A percentile compares a stretch with the other conserved stretches of the same genome.
Evolutionary conservation across 208 protist genomes (phyloP).

Genomic region (Crithidia acanthocephali): DNA sequence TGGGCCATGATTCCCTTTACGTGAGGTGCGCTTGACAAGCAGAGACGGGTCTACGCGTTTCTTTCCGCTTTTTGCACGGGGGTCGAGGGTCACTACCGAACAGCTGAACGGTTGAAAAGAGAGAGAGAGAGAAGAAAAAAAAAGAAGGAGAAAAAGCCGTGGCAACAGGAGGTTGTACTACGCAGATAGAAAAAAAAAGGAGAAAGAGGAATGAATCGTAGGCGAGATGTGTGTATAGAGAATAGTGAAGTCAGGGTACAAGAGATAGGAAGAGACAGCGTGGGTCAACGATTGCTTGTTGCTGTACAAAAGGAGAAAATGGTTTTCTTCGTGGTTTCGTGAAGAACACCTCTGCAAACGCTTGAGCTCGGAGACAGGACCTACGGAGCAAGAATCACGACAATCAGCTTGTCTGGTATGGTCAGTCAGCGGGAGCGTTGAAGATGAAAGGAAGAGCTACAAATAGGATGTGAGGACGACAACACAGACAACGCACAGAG

Average conservation of each 20-base stretch:
- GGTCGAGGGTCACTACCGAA: too few species aligned
- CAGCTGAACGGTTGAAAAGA: neutral
- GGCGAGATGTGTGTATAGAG: too few species aligned
- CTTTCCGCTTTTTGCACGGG: neutral
- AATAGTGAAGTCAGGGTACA: too few species aligned
- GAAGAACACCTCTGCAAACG: too few species aligned
- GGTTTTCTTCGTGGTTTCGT: too few species aligned
- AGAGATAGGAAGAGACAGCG: too few species aligned
- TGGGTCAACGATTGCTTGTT: too few species aligned
- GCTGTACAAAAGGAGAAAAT: too few species aligned
- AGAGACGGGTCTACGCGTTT: neutral
- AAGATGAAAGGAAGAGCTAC: neutral
- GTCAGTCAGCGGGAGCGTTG: too few species aligned
- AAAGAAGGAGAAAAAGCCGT: conserved; percentile 1
- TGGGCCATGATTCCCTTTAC: conserved; percentile 50
- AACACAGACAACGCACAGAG: neutral
- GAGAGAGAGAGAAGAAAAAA: conserved; percentile 8
- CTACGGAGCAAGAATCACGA: too few species aligned
- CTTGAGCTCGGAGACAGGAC: too few species aligned
- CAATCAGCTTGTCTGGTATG: too few species aligned
- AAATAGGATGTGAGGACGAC: neutral
- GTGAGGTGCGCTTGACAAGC: neutral
- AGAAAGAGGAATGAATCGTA: neutral
- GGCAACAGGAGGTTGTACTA: neutral
- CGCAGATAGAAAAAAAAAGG: conserved; percentile 7